These are phyloP conservation scores for Solanum virginianum DNA, from an alignment of 257 asterid species.

Conservation along the genomic window DNA sequence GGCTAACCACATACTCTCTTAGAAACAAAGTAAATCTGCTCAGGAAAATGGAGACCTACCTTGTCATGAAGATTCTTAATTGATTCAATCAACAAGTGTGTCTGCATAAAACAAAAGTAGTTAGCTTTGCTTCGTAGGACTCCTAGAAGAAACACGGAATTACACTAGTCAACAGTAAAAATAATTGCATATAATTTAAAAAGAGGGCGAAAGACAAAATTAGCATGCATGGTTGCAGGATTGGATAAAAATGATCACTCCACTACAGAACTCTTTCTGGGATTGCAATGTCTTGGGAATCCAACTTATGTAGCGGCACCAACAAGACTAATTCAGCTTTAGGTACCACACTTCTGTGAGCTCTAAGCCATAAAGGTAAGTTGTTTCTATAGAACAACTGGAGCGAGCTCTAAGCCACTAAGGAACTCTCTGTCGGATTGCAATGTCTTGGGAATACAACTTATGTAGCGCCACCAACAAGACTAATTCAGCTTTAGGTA, in stretches of 20 bases:
- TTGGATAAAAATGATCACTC: background rate
- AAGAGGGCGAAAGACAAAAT: background rate
- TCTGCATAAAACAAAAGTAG: constrained; percentile 22
- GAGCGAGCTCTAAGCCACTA: background rate
- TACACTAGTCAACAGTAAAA: background rate
- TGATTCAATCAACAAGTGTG: constrained; percentile 25
- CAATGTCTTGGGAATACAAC: background rate
- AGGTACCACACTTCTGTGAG: background rate
- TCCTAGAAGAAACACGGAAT: background rate
- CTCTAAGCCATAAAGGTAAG: background rate
- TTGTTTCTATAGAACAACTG: background rate
- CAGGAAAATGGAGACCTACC: constrained; percentile 20
- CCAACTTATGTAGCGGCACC: background rate
- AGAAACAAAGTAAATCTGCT: background rate
- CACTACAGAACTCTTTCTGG: background rate
- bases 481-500: background rate
- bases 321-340: background rate
- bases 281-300: background rate
- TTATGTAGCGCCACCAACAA: background rate
- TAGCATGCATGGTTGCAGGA: background rate
- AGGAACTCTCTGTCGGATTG: background rate
- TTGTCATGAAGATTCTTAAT: constrained; percentile 27
- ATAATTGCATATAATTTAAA: background rate
- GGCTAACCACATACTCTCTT: background rate
- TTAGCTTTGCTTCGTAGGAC: background rate